Evolutionary conservation across 805 yeast species (phyloP), one percentile per base, ranked within the genome.

Genomic region (Kazachstania psychrophila): DNA sequence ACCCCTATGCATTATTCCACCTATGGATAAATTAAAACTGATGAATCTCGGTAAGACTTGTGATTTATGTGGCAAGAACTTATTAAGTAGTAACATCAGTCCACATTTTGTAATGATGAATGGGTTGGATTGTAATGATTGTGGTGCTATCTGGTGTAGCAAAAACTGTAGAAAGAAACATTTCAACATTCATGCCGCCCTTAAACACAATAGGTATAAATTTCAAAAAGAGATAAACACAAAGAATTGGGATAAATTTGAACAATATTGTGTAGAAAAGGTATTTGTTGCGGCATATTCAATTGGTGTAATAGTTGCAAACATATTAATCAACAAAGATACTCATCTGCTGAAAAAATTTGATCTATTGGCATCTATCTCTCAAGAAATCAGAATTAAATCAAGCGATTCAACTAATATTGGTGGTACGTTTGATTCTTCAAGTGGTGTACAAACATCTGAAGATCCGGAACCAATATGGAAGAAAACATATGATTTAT

Each of bases 91-190:
- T 23, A 47, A 52, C 27, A 42, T 47, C 12, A 44, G 53, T 10
- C 51, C 57, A 6, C 60, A 56, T 32, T 52, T 47, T 25, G 48
- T 63, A 13, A 43, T 62, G 24, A 49, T 52, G 33, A 54, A 62
- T 35, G 77, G 80, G n/a, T 61, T 78, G 33, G 80, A 77, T 44
- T 84, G 94, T 60, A 64, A 68, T 34, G 66, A 68, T 12, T 81
- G 89, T 47, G 56, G 68, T 6, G 80, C 75, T 35, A 62, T 76
- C 33, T 84, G 92, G 89, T 84, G 94, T 56, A 69, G 77, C 6
- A 64, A 60, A 33, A 56, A 53, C 8, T 84, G 95, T 62, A 75
- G 77, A 48, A 69, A 67, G 39, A 44, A 45, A 15, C 78, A 78
- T 47, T 49, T 56, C 12, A 13, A 15, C 6, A 54, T 70, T 7